phyloP scores from a whole-genome alignment of 352 stramenopile genomes.

The Blastocystis sp. region DNA sequence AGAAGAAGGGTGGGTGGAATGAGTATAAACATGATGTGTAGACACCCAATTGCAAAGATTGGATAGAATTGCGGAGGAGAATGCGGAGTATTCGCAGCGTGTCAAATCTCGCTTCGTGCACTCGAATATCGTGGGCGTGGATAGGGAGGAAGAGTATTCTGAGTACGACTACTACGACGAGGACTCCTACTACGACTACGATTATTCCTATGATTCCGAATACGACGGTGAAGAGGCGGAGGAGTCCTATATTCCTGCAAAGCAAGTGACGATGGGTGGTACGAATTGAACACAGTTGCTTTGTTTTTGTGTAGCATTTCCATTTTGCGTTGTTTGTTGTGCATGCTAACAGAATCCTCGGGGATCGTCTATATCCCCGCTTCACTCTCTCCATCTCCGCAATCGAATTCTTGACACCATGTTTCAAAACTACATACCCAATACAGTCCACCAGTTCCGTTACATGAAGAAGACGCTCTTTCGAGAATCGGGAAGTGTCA shows the following conservation, averaged over 20 bases:
- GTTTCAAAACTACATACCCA: neutral
- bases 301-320: too few species aligned
- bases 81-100: neutral
- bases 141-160: neutral
- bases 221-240: neutral
- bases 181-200: neutral
- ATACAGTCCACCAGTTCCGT: neutral
- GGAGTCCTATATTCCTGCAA: too few species aligned
- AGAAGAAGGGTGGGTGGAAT: neutral
- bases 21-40: neutral
- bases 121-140: constrained; percentile 23
- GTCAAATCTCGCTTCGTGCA: constrained; percentile 3
- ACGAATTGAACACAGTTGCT: too few species aligned
- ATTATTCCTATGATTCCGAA: neutral
- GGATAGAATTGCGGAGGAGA: constrained; percentile 17
- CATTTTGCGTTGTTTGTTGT: too few species aligned
- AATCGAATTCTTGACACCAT: too few species aligned
- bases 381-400: too few species aligned
- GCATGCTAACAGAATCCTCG: too few species aligned
- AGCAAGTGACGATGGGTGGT: too few species aligned
- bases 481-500: neutral
- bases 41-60: constrained; percentile 15
- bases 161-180: neutral
- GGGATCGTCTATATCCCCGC: too few species aligned
- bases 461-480: constrained; percentile 27